Conservation (phyloP, 495 filamentous ascomycete species). For the Cryomyces minteri region DNA sequence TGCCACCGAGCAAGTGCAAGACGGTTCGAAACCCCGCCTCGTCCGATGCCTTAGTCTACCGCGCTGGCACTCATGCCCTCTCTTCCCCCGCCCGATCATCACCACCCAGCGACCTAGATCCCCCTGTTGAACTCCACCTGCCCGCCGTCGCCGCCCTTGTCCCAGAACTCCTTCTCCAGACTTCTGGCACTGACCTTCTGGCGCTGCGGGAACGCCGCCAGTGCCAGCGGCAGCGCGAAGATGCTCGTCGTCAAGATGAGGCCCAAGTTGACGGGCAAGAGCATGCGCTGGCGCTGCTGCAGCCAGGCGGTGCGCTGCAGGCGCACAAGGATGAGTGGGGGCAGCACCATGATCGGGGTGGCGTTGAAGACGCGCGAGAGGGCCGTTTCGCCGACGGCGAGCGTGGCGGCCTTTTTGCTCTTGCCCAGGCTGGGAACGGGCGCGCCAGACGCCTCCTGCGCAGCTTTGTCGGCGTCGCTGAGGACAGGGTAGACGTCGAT, state of each 20-base stretch:
- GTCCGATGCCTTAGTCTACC: no score
- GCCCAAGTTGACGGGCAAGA: constrained; percentile 63
- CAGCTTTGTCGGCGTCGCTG: constrained; percentile 32
- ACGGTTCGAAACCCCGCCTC: no score
- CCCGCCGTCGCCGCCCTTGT: constrained; percentile 49
- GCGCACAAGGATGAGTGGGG: constrained; percentile 64
- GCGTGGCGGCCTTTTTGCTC: constrained; percentile 64
- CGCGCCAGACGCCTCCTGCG: constrained; percentile 26
- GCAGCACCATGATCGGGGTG: constrained; percentile 92
- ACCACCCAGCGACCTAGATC: constrained; percentile 31
- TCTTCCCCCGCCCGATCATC: no score
- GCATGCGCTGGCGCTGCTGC: constrained; percentile 47
- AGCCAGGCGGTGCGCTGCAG: constrained; percentile 66
- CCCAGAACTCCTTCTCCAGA: constrained; percentile 71
- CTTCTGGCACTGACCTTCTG: constrained; percentile 54
- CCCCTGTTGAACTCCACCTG: constrained; percentile 85
- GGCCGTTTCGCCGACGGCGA: constrained; percentile 86
- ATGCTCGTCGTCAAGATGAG: constrained; percentile 66
- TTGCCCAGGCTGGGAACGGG: constrained; percentile 47
- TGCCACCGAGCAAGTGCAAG: no score
- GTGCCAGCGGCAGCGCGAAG: constrained; percentile 66
- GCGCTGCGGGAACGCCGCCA: constrained; percentile 82
- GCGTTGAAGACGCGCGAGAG: constrained; percentile 77
- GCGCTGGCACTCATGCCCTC: no score
- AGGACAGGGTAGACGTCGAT: constrained; percentile 87